Evolutionary conservation across 1,284 basidiomycete species (phyloP).

Genomic region (Pholiota adiposa): DNA sequence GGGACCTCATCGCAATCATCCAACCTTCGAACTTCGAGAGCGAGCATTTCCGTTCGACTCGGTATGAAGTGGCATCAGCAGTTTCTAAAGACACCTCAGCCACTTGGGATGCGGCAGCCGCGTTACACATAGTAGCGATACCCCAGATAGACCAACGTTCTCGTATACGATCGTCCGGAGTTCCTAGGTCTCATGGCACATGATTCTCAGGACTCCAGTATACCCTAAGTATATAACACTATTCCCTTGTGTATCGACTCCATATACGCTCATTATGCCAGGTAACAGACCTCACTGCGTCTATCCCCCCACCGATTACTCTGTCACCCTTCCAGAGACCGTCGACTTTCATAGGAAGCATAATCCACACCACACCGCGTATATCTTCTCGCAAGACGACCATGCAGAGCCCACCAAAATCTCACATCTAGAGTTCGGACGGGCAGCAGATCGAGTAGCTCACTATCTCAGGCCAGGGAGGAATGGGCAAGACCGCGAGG

Average conservation of each 20-base stretch:
- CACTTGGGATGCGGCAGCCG: no score
- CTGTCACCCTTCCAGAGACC: constrained; percentile 30
- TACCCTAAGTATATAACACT: neutral
- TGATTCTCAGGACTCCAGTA: neutral
- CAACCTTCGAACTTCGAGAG: no score
- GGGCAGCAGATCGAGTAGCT: constrained; percentile 37
- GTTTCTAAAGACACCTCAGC: no score
- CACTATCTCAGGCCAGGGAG: constrained; percentile 31
- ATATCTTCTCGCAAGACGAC: constrained; percentile 25
- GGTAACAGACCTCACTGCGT: neutral
- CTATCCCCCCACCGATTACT: constrained; percentile 24
- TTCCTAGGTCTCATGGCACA: neutral
- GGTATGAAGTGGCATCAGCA: no score
- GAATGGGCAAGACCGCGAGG: constrained; percentile 25
- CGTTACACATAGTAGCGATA: no score
- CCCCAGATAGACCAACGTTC: no score
- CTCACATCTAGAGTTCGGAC: constrained; percentile 33
- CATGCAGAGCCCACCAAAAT: constrained; percentile 25
- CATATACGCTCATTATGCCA: neutral
- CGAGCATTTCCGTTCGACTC: no score
- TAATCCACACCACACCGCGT: constrained; percentile 32
- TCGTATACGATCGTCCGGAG: no score
- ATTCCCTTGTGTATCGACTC: neutral
- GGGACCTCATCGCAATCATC: no score
- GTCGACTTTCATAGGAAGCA: constrained; percentile 38